Evolutionary conservation across 2,329 filamentous ascomycete genomes (phyloP).

Genomic region (Aspergillus aculeatinus): DNA sequence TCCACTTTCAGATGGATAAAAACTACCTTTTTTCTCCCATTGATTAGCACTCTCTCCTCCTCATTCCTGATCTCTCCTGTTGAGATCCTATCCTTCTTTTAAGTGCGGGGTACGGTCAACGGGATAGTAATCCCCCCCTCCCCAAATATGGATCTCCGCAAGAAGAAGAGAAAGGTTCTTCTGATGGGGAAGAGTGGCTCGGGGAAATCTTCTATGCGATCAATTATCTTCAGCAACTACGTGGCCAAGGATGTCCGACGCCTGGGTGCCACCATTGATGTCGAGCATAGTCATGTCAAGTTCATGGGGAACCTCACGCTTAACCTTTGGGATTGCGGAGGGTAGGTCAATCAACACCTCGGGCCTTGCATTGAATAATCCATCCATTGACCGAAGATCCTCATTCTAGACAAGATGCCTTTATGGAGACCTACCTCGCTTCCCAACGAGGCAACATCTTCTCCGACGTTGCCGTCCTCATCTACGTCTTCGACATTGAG

Average conservation of each 20-base stretch:
- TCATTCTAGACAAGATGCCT: conserved; percentile 79
- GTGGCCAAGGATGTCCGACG: conserved; percentile 92
- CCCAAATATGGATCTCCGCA: conserved; percentile 44
- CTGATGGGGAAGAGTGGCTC: conserved; percentile 96
- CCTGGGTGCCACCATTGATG: conserved; percentile 93
- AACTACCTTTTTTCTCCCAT: background rate
- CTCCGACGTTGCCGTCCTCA: conserved; percentile 90
- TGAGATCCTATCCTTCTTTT: background rate
- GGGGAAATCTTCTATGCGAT: conserved; percentile 97
- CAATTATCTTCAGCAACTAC: conserved; percentile 99
- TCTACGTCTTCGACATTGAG: conserved; percentile 99
- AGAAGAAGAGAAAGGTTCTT: conserved; percentile 82
- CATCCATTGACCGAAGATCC: background rate
- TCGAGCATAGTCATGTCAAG: conserved; percentile 97
- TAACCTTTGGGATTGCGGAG: conserved; percentile 98
- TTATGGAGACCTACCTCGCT: conserved; percentile 97
- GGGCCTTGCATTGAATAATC: background rate
- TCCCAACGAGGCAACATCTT: conserved; percentile 96
- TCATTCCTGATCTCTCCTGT: background rate
- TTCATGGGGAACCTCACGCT: conserved; percentile 97
- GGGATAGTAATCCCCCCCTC: background rate
- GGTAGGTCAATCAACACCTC: conserved; percentile 49
- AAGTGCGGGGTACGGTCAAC: conserved; percentile 18
- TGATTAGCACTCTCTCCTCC: background rate
- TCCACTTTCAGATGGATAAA: background rate